A percentile compares a stretch with the other conserved stretches of the same genome.
These are phyloP conservation scores for Sugiyamaella pinicola DNA, from an alignment of 1,139 yeast genomes.

Conservation along the genomic window DNA sequence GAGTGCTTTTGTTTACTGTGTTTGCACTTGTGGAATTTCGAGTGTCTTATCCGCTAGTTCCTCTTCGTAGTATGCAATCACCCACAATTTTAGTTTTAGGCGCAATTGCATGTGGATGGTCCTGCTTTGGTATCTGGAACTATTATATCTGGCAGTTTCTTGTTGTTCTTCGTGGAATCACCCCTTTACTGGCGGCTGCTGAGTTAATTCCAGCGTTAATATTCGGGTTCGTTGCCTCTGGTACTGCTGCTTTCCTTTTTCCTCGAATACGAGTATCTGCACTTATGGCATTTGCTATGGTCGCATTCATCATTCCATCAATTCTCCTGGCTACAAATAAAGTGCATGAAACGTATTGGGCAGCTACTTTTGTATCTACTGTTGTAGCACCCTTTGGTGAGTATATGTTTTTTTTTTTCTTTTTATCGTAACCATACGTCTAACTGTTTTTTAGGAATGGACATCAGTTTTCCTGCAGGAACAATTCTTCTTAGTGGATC, in stretches of 20 bases:
- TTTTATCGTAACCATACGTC: background rate
- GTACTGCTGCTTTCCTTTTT: slow-evolving; percentile 47
- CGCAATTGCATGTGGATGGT: slow-evolving; percentile 61
- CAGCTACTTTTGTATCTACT: slow-evolving; percentile 53
- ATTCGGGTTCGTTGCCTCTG: slow-evolving; percentile 53
- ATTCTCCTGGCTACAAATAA: slow-evolving; percentile 52
- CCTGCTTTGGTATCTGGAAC: slow-evolving; percentile 62
- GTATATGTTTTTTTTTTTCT: background rate
- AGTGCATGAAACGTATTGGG: slow-evolving; percentile 54
- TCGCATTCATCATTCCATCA: slow-evolving; percentile 48
- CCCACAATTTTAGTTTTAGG: slow-evolving; percentile 52
- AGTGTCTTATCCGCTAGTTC: slow-evolving; percentile 51
- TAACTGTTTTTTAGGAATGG: slow-evolving; percentile 55
- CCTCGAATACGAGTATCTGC: slow-evolving; percentile 46
- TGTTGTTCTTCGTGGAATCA: slow-evolving; percentile 40
- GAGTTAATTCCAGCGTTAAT: slow-evolving; percentile 41
- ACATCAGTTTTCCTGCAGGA: slow-evolving; percentile 66
- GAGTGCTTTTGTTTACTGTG: slow-evolving; percentile 44
- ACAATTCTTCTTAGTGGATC: slow-evolving; percentile 53
- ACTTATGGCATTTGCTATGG: slow-evolving; percentile 52
- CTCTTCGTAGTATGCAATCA: slow-evolving; percentile 47
- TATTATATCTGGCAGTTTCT: slow-evolving; percentile 50
- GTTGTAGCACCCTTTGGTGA: slow-evolving; percentile 49
- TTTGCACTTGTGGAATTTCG: slow-evolving; percentile 46
- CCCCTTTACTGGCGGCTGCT: slow-evolving; percentile 47